phyloP scores from a whole-genome alignment of 1,284 basidiomycete species.

The Mycena sp. region DNA sequence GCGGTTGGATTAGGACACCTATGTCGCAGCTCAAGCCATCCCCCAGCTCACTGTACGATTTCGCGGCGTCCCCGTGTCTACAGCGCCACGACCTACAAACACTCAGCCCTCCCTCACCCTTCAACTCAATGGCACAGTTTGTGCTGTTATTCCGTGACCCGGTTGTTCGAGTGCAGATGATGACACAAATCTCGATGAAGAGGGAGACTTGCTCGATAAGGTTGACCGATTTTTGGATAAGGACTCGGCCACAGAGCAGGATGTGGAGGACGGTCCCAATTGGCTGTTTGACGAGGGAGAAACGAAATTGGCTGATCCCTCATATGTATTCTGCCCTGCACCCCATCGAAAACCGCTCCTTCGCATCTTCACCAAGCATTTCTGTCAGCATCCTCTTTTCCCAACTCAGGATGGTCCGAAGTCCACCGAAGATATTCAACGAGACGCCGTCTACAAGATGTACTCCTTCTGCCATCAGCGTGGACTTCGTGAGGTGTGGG shows the following conservation, averaged over 20 bases:
- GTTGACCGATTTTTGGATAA: slow-evolving; percentile 13
- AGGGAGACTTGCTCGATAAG: slow-evolving; percentile 24
- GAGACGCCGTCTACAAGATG: slow-evolving; percentile 41
- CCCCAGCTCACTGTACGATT: neutral
- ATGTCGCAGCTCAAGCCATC: neutral
- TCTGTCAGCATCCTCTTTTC: slow-evolving; percentile 42
- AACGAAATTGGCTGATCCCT: slow-evolving; percentile 26
- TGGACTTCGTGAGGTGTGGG: slow-evolving; percentile 45
- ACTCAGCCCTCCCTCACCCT: neutral
- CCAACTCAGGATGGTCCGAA: slow-evolving; percentile 26
- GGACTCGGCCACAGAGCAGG: slow-evolving; percentile 16
- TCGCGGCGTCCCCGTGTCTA: neutral
- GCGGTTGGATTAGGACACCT: neutral
- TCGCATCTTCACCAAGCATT: slow-evolving; percentile 43
- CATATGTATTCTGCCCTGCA: slow-evolving; percentile 46
- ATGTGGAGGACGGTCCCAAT: slow-evolving; percentile 41
- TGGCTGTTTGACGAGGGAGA: slow-evolving; percentile 45
- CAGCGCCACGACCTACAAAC: neutral
- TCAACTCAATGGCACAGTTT: neutral
- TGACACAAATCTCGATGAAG: neutral
- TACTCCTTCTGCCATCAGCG: slow-evolving; percentile 41
- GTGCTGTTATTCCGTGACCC: neutral
- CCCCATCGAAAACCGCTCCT: slow-evolving; percentile 40
- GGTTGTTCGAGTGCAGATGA: neutral
- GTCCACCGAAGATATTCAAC: slow-evolving; percentile 31